Base-by-base conservation (phyloP, 148 eudicot species). In the Chenopodium berlandieri region DNA sequence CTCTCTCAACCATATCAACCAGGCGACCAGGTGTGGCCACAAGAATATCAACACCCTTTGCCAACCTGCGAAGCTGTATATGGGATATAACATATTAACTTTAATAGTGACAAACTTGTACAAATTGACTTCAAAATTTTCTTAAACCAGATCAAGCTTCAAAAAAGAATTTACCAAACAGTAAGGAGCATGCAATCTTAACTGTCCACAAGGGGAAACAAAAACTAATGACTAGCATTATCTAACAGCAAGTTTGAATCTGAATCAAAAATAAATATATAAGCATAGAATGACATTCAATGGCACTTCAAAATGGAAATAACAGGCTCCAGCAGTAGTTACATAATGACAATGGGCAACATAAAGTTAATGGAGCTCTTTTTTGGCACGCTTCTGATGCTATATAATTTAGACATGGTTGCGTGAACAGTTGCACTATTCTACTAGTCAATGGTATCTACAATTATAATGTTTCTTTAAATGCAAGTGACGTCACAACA, bases 1-100 rank as follows among this genome's bases (percentile, higher is more conserved):
- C 88, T 68, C 95, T 90, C 82, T 91, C 95, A 11, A 95, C 88
- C 91, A 95, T 87, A 84, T 95, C 98, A 62, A 92, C 91, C 50
- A 95, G 80, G 9, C 98, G 88, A 25, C 98, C 98, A 30, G 98
- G 97, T 10, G 98, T 95, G 7, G 98, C 98, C 72, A 95, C 98
- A 62, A 94, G 85, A 62, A 95, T 93, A 82, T 95, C 98, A 67
- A 91, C 97, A 30, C 98, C 98, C 81, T 64, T 91, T 70, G 90
- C 93, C 87, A 95, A 72, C 74, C 84, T 88, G 9, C 86, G 85
- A 13, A 95, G 78, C 98, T 95, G 89, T 81, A 85, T 50, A 72
- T 71, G 17, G 63, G 76, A 22, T 17, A 47, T 54, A 20, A 25
- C n/a, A 14, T 22, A 63, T 1, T 1, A 71, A 58, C n/a, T 23